Conservation (phyloP, 805 yeast species). For the Saccharomycopsis sp. region DNA sequence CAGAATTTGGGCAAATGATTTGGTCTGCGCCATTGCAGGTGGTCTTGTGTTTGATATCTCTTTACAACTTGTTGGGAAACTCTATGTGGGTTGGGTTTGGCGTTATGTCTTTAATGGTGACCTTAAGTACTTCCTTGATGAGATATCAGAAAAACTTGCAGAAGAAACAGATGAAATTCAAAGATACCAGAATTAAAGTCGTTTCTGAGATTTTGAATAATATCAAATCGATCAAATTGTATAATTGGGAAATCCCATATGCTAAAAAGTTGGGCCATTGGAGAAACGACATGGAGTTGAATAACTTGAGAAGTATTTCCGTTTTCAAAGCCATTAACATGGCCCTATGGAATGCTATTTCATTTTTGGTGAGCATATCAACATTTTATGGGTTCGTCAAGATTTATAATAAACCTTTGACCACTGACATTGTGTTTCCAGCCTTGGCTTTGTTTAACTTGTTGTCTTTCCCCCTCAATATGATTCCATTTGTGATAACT, state of each 20-base stretch:
- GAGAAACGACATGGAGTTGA: constrained; percentile 80
- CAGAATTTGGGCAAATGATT: constrained; percentile 66
- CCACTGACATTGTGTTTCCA: constrained; percentile 88
- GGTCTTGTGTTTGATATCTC: constrained; percentile 59
- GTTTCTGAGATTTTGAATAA: constrained; percentile 84
- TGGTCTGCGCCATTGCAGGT: constrained; percentile 96
- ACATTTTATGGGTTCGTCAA: constrained; percentile 78
- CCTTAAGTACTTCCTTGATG: constrained; percentile 65
- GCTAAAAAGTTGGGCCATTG: constrained; percentile 63
- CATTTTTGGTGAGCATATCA: constrained; percentile 79
- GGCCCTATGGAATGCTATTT: constrained; percentile 79
- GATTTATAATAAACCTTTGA: constrained; percentile 53
- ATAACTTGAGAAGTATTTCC: constrained; percentile 67
- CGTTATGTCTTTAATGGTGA: constrained; percentile 69
- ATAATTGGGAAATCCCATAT: constrained; percentile 93
- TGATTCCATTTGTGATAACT: constrained; percentile 84
- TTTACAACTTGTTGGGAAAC: constrained; percentile 66
- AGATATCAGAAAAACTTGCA: constrained; percentile 63
- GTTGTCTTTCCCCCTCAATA: constrained; percentile 84
- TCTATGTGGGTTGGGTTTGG: constrained; percentile 96
- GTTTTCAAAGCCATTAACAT: constrained; percentile 57
- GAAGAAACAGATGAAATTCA: constrained; percentile 77
- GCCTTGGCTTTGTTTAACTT: constrained; percentile 83
- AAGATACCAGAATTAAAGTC: constrained; percentile 86
- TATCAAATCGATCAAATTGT: constrained; percentile 84